phyloP scores from a whole-genome alignment of 306 rosid species.

The Ammopiptanthus mongolicus region DNA sequence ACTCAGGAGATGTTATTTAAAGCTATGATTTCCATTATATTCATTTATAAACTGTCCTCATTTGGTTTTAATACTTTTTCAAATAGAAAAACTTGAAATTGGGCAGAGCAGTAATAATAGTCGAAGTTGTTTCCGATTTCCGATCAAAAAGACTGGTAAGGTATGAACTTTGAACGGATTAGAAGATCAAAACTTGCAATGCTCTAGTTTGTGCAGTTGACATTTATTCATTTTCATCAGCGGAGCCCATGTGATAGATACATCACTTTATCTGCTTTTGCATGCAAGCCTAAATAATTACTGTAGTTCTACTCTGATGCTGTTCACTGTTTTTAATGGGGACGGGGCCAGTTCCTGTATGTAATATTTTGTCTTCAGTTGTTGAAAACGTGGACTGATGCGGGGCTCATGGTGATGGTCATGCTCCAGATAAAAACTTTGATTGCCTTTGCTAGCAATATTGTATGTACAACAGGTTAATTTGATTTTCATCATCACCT shows the following conservation, averaged over 20 bases:
- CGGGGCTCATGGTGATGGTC: background rate
- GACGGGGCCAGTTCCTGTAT: background rate
- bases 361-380: background rate
- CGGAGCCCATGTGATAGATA: background rate
- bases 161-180: too few species aligned
- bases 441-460: background rate
- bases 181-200: background rate
- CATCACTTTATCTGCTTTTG: background rate
- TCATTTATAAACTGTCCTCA: background rate
- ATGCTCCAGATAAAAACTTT: background rate
- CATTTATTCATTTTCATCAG: background rate
- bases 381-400: background rate
- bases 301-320: background rate
- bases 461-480: background rate
- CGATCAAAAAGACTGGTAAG: too few species aligned
- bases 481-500: background rate
- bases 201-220: background rate
- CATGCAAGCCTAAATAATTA: background rate
- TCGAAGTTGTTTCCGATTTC: background rate
- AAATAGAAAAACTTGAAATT: background rate
- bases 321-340: background rate
- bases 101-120: background rate
- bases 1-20: background rate
- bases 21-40: background rate
- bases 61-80: background rate